Evolutionary conservation across 257 asterid genomes (phyloP).

Genomic region (Striga asiatica): DNA sequence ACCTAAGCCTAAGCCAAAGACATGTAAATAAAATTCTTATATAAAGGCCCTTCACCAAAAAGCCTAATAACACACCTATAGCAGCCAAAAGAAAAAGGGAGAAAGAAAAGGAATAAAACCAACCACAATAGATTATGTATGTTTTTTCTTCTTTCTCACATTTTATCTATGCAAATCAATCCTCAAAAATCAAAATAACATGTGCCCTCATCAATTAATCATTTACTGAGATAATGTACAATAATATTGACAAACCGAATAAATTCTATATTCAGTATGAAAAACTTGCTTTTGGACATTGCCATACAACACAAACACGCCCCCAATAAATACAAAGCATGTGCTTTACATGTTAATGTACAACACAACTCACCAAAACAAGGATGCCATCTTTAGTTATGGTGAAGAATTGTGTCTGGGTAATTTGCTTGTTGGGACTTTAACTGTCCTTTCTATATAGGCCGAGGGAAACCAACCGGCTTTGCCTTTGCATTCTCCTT

Average conservation of each 20-base stretch:
- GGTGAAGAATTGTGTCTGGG: constrained; percentile 15
- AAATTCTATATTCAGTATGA: neutral
- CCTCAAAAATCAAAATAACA: no score
- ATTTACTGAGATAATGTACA: neutral
- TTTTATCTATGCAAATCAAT: no score
- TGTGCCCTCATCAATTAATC: constrained; percentile 12
- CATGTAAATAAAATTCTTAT: neutral
- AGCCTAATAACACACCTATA: no score
- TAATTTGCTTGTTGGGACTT: constrained; percentile 27
- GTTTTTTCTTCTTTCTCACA: neutral
- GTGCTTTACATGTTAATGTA: constrained; percentile 9
- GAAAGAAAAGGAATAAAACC: neutral
- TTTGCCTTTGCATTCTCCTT: constrained; percentile 83
- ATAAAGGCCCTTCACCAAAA: constrained; percentile 5
- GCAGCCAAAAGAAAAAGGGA: neutral
- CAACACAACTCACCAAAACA: neutral
- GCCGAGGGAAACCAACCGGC: constrained; percentile 99
- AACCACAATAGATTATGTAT: neutral
- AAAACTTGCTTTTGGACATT: neutral
- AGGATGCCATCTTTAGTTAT: neutral
- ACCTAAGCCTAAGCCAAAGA: neutral
- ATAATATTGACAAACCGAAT: neutral
- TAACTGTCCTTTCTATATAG: constrained; percentile 42
- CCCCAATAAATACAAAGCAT: neutral
- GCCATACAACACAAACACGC: neutral